Conservation (phyloP, 2,329 filamentous ascomycete genomes). For the Bipolaris oryzae region DNA sequence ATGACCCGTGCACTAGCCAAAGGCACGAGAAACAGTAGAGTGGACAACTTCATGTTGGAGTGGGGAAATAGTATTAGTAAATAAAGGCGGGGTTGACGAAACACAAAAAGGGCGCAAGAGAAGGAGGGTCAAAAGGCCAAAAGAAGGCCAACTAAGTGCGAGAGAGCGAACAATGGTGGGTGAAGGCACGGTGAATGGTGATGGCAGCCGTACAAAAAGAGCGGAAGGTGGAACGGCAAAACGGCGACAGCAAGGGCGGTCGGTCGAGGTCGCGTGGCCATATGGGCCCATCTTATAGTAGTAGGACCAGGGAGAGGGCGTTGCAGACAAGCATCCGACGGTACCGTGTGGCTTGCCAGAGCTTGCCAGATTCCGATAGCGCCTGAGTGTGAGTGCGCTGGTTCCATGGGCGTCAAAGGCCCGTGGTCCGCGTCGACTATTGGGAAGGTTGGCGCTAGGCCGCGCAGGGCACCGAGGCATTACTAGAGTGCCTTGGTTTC, state of each 20-base stretch:
- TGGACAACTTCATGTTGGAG: slow-evolving; percentile 13
- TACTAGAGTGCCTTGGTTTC: background rate
- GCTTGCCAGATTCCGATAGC: slow-evolving; percentile 1
- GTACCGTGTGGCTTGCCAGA: slow-evolving; percentile 4
- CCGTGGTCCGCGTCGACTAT: background rate
- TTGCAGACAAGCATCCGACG: background rate
- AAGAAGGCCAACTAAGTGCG: background rate
- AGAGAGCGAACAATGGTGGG: background rate
- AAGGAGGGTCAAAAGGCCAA: background rate
- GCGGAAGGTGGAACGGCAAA: background rate
- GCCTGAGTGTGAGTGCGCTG: background rate
- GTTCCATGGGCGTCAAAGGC: background rate
- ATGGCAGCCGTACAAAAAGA: background rate
- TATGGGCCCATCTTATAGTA: slow-evolving; percentile 1
- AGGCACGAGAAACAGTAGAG: slow-evolving; percentile 13
- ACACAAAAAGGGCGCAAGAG: background rate
- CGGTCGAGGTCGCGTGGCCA: background rate
- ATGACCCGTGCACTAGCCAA: slow-evolving; percentile 18
- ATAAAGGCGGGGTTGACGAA: background rate
- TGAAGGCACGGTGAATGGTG: background rate
- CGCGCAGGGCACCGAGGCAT: background rate
- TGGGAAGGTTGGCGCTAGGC: background rate
- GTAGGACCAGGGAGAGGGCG: background rate
- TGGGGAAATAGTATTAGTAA: slow-evolving; percentile 3
- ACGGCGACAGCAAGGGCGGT: background rate